These are phyloP conservation scores for Haplosporangium sp. DNA, from an alignment of 371 early-diverging fungal species.

Conservation along the genomic window DNA sequence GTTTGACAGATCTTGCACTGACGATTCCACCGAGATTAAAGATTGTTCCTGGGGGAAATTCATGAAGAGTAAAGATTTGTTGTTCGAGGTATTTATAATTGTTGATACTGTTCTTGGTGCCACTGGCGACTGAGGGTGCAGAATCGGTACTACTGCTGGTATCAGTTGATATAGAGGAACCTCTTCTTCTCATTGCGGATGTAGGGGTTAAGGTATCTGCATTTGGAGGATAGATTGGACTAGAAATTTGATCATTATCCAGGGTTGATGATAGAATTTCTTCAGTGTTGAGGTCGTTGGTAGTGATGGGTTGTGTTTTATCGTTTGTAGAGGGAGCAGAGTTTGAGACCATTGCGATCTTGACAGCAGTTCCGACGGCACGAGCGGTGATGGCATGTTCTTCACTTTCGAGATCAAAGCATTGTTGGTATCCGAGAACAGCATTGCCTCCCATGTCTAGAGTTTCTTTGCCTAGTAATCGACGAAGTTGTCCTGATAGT, in stretches of 20 bases:
- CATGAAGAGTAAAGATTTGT: constrained; percentile 64
- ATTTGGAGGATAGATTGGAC: constrained; percentile 19
- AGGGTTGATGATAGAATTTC: constrained; percentile 30
- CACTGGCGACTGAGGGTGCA: constrained; percentile 46
- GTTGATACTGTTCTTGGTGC: constrained; percentile 53
- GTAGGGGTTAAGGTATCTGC: constrained; percentile 13
- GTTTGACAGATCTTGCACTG: constrained; percentile 75
- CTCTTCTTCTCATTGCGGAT: constrained; percentile 24
- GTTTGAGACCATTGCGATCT: constrained; percentile 53
- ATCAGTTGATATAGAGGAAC: constrained; percentile 34
- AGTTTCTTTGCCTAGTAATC: constrained; percentile 76
- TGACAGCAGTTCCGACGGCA: constrained; percentile 79
- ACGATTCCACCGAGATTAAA: constrained; percentile 77
- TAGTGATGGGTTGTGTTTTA: constrained; percentile 26
- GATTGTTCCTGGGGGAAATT: constrained; percentile 71
- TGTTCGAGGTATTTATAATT: constrained; percentile 58
- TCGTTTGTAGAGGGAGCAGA: constrained; percentile 28
- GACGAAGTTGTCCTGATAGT: constrained; percentile 69
- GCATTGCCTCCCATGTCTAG: constrained; percentile 79
- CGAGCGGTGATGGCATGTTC: constrained; percentile 75
- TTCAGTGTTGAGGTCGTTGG: constrained; percentile 36
- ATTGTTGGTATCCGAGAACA: constrained; percentile 75
- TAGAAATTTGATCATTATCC: constrained; percentile 20
- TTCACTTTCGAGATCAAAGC: constrained; percentile 76
- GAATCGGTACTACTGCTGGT: constrained; percentile 44